Base-by-base conservation (phyloP, 2,329 filamentous ascomycete genomes). In the Zasmidium citrigriseum region DNA sequence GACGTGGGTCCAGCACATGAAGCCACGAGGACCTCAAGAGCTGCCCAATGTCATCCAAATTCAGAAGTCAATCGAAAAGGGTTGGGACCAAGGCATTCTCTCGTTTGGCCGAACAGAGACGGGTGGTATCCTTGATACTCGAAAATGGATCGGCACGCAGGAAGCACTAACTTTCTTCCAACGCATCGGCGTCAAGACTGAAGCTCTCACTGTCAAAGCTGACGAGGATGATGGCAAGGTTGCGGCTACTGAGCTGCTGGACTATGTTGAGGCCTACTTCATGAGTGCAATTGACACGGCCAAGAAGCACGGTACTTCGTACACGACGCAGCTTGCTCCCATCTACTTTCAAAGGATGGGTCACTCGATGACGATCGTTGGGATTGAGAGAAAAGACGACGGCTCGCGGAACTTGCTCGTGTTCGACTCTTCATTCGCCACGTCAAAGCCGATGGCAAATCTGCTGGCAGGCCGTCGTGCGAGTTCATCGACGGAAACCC, bases 121-220 rank as follows among this genome's bases (percentile, higher is more conserved):
- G 0, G 93, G 93, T 2, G 91, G 92, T 1, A 89, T 98, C 63
- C 85, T 80, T 63, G 88, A 88, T n/a, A 96, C 93, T 0, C 85
- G 95, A 60, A 98, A 97, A 73, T 98, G 95, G 70, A 98, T 98
- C 66, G 93, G 93, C 16, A 97, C 93, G 1, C 87, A 91, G 9
- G 93, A 98, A 80, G 91, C 90, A 4, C 85, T 93, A 73, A 90
- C 92, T 7, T 82, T 96, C 64, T 89, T 96, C 66, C 78, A 93
- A 7, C 79, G 83, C 3, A 89, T 96, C 60, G 73, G 76, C 55
- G 73, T 75, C 58, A 71, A 70, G 7, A 71, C 77, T 64, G 82
- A 87, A 55, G 86, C 87, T 1, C 84, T 76, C 62, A 80, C 68
- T 62, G 69, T 73, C 58, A 57, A 62, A 47, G 58, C 64, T 9